Evolutionary conservation across 371 early-diverging fungal genomes (phyloP), one percentile per base, ranked within the genome.

Genomic region (Chytridium lagenaria): DNA sequence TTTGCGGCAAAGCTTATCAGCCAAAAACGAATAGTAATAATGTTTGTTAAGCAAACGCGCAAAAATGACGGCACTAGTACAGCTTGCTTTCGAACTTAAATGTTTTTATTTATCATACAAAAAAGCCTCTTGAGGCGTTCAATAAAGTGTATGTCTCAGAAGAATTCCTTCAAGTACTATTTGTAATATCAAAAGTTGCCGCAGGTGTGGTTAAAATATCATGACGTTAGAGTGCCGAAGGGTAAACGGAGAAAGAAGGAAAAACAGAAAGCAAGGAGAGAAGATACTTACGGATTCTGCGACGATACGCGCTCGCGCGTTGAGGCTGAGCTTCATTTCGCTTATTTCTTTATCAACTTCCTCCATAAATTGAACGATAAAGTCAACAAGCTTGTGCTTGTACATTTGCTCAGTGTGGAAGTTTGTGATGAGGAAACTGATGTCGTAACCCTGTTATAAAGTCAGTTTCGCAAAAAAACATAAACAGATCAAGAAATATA

Each of bases 321-420:
- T 97, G 65, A 98, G 86, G 79, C 93, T 92, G 76, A 98, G 85
- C 81, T 96, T 96, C 97, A 98, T 97, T 80, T 97, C 97, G 75
- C 92, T 92, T 73, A 98, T 98, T 80, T 98, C 98, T 88, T 95
- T 97, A 82, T 98, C 98, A 31, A 98, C 96, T 71, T 95, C 97
- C 81, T 98, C 97, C 98, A 98, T 97, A 77, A 98, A 97, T 83
- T 95, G 92, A 66, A 97, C 92, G 81, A 97, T 94, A 79, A 98
- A 98, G 79, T 97, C 98, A 16, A 98, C 97, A 72, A 98, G 84
- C 81, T 98, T 98, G 86, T 97, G 95, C 87, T 96, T 96, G 83
- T 89, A 93, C 97, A 97, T 96, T 82, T 92, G 93, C 79, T 97
- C 97, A 15, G 96, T 95, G 78, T 98, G 97, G 80, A 91, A 88